Evolutionary conservation across 2,329 filamentous ascomycete species (phyloP).

Genomic region (Lomentospora prolificans): DNA sequence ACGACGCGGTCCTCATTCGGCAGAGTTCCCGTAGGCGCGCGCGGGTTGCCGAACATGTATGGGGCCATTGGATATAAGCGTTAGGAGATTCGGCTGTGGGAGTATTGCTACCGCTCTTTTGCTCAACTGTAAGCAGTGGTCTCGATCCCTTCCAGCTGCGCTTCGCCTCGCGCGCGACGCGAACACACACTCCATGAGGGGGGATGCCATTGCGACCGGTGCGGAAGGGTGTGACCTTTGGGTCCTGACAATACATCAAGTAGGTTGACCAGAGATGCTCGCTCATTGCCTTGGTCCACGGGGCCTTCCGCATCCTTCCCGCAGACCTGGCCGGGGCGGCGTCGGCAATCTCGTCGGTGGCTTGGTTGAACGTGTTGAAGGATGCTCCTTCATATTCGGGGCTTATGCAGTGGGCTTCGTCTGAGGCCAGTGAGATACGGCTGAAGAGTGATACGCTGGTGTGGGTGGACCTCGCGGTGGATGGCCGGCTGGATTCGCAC

Average conservation of each 20-base stretch:
- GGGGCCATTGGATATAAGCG: constrained; percentile 52
- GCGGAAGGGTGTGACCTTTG: constrained; percentile 56
- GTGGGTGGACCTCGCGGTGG: constrained; percentile 48
- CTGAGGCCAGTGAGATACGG: constrained; percentile 44
- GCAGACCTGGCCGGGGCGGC: constrained; percentile 11
- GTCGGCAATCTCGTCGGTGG: background rate
- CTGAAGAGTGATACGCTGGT: constrained; percentile 49
- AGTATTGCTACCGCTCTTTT: constrained; percentile 44
- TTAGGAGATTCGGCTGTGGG: constrained; percentile 38
- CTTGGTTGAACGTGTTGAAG: background rate
- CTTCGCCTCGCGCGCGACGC: constrained; percentile 56
- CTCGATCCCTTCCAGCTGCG: constrained; percentile 57
- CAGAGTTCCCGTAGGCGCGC: constrained; percentile 54
- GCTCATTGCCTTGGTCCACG: constrained; percentile 57
- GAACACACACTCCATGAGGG: constrained; percentile 53
- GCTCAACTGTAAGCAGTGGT: constrained; percentile 21
- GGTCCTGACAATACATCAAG: constrained; percentile 54
- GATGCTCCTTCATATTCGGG: constrained; percentile 26
- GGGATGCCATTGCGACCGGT: constrained; percentile 54
- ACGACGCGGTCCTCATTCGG: constrained; percentile 39
- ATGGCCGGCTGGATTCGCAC: constrained; percentile 49
- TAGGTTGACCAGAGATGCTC: constrained; percentile 58
- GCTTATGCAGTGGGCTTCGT: constrained; percentile 43
- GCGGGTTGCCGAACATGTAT: constrained; percentile 52
- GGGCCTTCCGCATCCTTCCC: constrained; percentile 36